phyloP scores from a whole-genome alignment of 225 moss, liverwort and hornwort species.

The Thuidium tamariscinum region DNA sequence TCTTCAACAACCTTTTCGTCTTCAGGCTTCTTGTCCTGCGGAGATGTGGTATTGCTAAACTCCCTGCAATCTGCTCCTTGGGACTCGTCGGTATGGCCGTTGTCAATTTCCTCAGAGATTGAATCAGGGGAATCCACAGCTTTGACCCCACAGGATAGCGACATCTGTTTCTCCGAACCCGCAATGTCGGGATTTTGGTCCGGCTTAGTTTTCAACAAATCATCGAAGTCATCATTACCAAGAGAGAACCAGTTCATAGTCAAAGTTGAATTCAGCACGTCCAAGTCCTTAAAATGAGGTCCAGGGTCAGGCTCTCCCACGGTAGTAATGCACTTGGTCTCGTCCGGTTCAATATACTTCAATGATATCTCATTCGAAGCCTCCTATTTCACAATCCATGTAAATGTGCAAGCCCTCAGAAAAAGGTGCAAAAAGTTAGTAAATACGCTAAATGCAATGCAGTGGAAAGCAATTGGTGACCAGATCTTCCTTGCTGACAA shows the following conservation, averaged over 20 bases:
- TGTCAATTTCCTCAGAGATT: background rate
- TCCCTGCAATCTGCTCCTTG: background rate
- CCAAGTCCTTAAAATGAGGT: background rate
- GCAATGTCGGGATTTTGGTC: background rate
- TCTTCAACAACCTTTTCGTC: background rate
- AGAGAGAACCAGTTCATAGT: constrained; percentile 8
- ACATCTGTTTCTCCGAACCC: background rate
- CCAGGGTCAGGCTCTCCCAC: background rate
- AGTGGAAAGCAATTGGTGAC: background rate
- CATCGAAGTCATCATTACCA: background rate
- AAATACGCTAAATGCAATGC: background rate
- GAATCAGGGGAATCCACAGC: background rate
- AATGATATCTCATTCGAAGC: background rate
- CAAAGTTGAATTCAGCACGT: constrained; percentile 13
- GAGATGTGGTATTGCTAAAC: background rate
- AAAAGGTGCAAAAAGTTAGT: background rate
- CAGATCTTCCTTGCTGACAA: background rate
- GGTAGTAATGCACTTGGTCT: background rate
- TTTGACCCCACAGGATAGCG: background rate
- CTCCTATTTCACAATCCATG: background rate
- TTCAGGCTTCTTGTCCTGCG: background rate
- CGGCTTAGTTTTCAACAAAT: background rate
- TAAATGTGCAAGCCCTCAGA: background rate
- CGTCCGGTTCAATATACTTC: background rate
- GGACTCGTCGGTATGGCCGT: background rate